Evolutionary conservation across 2,329 filamentous ascomycete genomes (phyloP), one percentile per base, ranked within the genome.

Genomic region (Diaporthe eres): DNA sequence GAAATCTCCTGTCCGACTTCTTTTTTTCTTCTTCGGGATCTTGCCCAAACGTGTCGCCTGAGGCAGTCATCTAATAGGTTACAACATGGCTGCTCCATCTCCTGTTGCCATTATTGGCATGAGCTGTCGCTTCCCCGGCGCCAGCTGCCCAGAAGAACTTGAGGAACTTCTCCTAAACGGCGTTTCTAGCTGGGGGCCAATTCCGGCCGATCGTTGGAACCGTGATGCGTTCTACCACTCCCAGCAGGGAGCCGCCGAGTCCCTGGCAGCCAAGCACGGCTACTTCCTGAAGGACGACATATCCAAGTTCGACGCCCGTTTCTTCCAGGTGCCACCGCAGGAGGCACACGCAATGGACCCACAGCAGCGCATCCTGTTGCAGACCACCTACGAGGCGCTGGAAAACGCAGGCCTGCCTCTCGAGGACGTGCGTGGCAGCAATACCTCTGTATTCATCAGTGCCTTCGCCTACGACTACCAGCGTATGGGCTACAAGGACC

Each of bases 201-300:
- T 85, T 1, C 83, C 84, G 1, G 47, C 75, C 2, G 80, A 82
- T 53, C 78, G 84, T 2, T 85, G 85, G 79, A 83, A 79, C 74
- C 78, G 79, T 12, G 79, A 78, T 8, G 81, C 80, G 5, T 85
- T 83, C 77, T 80, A 84, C 70, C 82, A 85, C 67, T 79, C 81
- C 0, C 81, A 84, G 51, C 81, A 80, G 0, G 79, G 79, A 71
- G 79, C 83, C 67, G 78, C 85, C 78, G 85, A 78, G 65, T 71
- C 78, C 72, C 77, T 84, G 76, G 84, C 83, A 71, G 78, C 80
- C 6, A 72, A 76, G 12, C 80, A 82, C 13, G 81, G 82, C 0
- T 84, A 84, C 72, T 83, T 85, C 49, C 79, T 85, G 34, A 77
- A 78, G 3, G 79, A 82, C 44, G 82, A 84, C 57, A 71, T 81